Base-by-base conservation (phyloP, 805 yeast genomes). In the Pichia gijzeniarum region DNA sequence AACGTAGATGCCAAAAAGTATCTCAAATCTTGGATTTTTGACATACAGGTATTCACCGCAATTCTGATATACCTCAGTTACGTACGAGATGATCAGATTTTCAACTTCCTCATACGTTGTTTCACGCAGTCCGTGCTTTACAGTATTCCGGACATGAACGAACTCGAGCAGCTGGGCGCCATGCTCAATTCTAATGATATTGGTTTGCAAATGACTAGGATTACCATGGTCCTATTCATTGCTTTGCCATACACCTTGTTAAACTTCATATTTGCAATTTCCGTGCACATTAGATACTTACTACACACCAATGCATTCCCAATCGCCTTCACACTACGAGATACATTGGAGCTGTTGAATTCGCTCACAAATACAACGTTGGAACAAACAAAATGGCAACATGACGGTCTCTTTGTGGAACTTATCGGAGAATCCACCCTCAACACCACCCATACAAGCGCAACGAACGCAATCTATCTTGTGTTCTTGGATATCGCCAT, bases 371-470 rank as follows among this genome's bases (percentile, higher is more conserved):
- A 16, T 14, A 34, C 25, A 3, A 34, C 44, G 1, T 25, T 25
- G 20, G n/a, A 8, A 35, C 18, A 2, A 20, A n/a, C 2, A 14
- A 35, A 13, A 19, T 28, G 12, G 31, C 51, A 55, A 42, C 48
- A 30, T 30, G 13, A 50, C 12, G 49, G 58, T 3, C 41, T 55
- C 6, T 53, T 60, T 40, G 51, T 62, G 39, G 55, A 59, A 41
- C 43, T 62, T 20, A 51, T 62, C 12, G 67, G 67, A 7, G 62
- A 62, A 40, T 40, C 53, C 31, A 47, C 20, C n/a, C 19, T 43
- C 5, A 32, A n/a, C 10, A 13, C 14, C 10, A 3, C 21, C 14
- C 3, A 20, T 19, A 13, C 18, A 7, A 22, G 48, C 16, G 33
- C 47, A 4, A 22, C 44, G 3, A 44, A 38, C 18, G 39, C 20